phyloP scores from a whole-genome alignment of 331 rosid genomes.

The Quercus phellos region DNA sequence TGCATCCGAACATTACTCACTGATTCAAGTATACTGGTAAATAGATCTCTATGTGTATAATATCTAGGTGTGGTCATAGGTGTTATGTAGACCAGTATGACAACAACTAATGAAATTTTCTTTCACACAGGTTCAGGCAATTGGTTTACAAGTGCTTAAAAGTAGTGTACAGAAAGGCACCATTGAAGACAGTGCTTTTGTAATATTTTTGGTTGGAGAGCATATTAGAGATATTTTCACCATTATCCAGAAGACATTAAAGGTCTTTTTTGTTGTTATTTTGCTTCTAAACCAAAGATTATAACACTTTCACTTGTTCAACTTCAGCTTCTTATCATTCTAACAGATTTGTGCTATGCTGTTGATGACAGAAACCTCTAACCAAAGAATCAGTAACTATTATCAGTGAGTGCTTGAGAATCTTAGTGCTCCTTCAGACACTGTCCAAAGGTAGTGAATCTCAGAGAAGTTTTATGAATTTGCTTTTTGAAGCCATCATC shows the following conservation, averaged over 20 bases:
- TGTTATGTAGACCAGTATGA: conserved; percentile 20
- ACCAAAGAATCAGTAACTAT: conserved; percentile 64
- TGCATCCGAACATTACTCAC: conserved; percentile 58
- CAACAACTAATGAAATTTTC: conserved; percentile 23
- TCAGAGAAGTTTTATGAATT: conserved; percentile 62
- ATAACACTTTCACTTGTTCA: not conserved
- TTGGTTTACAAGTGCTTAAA: conserved; percentile 82
- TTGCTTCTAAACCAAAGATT: not conserved
- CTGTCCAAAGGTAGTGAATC: conserved; percentile 48
- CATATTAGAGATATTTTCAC: conserved; percentile 50
- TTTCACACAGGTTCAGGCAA: conserved; percentile 63
- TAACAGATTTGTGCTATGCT: conserved; percentile 17
- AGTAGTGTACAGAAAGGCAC: conserved; percentile 51
- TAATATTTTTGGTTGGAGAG: conserved; percentile 76
- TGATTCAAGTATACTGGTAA: conserved; percentile 73
- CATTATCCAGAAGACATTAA: conserved; percentile 50
- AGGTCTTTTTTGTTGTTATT: conserved; percentile 39
- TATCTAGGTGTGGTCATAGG: conserved; percentile 6
- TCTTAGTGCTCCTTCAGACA: conserved; percentile 76
- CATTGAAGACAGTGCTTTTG: conserved; percentile 51
- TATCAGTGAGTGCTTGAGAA: conserved; percentile 71
- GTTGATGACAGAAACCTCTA: conserved; percentile 54
- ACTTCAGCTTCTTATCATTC: conserved; percentile 20
- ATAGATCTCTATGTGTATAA: conserved; percentile 16
- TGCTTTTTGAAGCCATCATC: conserved; percentile 74